These are phyloP conservation scores for Colletotrichum chrysophilum DNA, from an alignment of 2,329 filamentous ascomycete genomes.

Conservation along the genomic window DNA sequence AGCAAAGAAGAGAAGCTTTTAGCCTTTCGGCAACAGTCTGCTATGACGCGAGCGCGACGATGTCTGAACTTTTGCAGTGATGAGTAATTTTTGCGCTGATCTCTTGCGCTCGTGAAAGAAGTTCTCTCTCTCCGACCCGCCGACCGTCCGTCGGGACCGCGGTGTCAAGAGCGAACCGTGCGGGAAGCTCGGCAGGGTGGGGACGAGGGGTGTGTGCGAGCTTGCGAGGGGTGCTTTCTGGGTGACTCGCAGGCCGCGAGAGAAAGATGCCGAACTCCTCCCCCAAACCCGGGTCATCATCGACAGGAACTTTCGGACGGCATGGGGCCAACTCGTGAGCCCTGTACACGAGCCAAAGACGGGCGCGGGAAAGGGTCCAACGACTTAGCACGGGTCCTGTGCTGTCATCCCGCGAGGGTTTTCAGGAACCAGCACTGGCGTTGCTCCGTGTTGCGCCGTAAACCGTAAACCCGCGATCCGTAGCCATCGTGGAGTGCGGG, in stretches of 20 bases:
- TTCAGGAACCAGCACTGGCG: not conserved
- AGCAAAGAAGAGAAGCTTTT: not conserved
- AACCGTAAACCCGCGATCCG: not conserved
- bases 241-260: not conserved
- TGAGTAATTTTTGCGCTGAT: not conserved
- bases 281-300: not conserved
- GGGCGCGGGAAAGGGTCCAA: not conserved
- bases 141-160: slow-evolving; percentile 1
- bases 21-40: not conserved
- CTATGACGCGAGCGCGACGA: not conserved
- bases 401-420: not conserved
- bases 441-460: not conserved
- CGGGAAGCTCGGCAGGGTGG: slow-evolving; percentile 1
- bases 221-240: not conserved
- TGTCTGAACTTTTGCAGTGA: not conserved
- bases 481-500: not conserved
- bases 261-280: slow-evolving; percentile 1
- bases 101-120: not conserved
- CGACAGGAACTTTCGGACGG: not conserved
- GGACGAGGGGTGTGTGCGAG: not conserved
- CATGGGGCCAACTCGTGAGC: slow-evolving; percentile 8
- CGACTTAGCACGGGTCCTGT: slow-evolving; percentile 1
- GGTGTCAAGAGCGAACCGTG: slow-evolving; percentile 9
- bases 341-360: slow-evolving; percentile 1
- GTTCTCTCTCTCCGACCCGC: not conserved